A percentile compares a stretch with the other conserved stretches of the same genome.
phyloP scores from a whole-genome alignment of 129 eudicot species.

The Centaurea solstitialis region DNA sequence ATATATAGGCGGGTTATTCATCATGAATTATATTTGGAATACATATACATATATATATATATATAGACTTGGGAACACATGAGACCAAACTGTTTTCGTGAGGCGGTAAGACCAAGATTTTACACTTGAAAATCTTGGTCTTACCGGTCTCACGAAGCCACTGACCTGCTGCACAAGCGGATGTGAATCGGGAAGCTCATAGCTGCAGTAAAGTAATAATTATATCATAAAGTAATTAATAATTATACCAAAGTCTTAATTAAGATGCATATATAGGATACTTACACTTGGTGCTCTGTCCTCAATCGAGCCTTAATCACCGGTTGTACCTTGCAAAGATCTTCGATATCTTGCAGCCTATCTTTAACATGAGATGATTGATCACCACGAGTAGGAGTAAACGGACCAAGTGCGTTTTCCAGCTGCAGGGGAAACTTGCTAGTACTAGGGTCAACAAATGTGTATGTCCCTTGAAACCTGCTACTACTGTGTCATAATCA shows the following conservation, averaged over 20 bases:
- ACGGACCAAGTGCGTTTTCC: neutral
- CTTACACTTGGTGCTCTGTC: slow-evolving; percentile 53
- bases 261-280: neutral
- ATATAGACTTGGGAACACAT: no score
- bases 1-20: neutral
- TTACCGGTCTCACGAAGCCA: no score
- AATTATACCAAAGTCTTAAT: neutral
- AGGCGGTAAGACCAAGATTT: no score
- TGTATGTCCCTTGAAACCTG: neutral
- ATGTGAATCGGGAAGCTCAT: slow-evolving; percentile 60
- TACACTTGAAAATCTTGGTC: no score
- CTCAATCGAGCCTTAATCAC: slow-evolving; percentile 15
- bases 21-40: neutral
- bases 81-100: no score
- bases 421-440: neutral
- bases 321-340: slow-evolving; percentile 26
- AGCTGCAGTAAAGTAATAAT: slow-evolving; percentile 34
- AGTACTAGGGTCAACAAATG: neutral
- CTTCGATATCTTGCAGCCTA: slow-evolving; percentile 37
- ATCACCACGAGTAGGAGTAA: slow-evolving; percentile 11
- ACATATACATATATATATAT: no score
- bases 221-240: neutral
- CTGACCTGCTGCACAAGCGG: slow-evolving; percentile 45
- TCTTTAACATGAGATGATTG: neutral
- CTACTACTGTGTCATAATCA: neutral